These are phyloP conservation scores for Ophiostoma tasmaniense DNA, from an alignment of 2,329 filamentous ascomycete genomes.

Conservation along the genomic window DNA sequence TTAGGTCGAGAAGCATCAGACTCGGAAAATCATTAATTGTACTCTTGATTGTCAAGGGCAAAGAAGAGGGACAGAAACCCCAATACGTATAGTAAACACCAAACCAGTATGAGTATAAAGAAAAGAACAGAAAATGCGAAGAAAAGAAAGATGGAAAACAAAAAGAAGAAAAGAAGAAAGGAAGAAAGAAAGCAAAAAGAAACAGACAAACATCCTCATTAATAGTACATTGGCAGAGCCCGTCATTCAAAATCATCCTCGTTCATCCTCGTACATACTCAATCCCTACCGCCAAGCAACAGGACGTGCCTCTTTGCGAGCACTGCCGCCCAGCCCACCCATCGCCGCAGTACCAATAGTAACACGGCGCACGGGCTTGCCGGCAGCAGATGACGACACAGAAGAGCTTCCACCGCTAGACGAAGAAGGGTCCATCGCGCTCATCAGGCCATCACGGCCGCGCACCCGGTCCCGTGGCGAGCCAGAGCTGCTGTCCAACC, in stretches of 20 bases:
- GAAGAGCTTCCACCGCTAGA: neutral
- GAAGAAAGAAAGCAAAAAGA: neutral
- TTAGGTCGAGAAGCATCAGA: no score
- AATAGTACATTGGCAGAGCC: neutral
- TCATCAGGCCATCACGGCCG: slow-evolving; percentile 28
- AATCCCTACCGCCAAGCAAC: slow-evolving; percentile 22
- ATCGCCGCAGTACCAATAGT: slow-evolving; percentile 35
- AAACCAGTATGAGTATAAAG: neutral
- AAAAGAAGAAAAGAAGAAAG: neutral
- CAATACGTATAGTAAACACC: neutral
- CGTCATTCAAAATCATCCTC: slow-evolving; percentile 1
- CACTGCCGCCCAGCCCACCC: slow-evolving; percentile 12
- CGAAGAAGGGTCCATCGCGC: slow-evolving; percentile 21
- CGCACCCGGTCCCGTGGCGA: slow-evolving; percentile 25
- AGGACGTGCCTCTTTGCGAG: slow-evolving; percentile 5
- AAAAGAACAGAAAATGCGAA: neutral
- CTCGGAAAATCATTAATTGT: neutral
- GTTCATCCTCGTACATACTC: neutral
- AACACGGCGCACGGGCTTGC: slow-evolving; percentile 28
- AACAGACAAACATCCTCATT: neutral
- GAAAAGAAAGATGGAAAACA: slow-evolving; percentile 1
- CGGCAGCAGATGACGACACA: neutral
- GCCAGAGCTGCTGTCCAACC: slow-evolving; percentile 23
- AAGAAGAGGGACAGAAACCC: neutral
- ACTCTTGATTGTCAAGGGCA: neutral